Percentiles rank a stretch among this genome's conserved stretches.
phyloP scores from a whole-genome alignment of 495 filamentous ascomycete genomes.

The Peziza echinospora region DNA sequence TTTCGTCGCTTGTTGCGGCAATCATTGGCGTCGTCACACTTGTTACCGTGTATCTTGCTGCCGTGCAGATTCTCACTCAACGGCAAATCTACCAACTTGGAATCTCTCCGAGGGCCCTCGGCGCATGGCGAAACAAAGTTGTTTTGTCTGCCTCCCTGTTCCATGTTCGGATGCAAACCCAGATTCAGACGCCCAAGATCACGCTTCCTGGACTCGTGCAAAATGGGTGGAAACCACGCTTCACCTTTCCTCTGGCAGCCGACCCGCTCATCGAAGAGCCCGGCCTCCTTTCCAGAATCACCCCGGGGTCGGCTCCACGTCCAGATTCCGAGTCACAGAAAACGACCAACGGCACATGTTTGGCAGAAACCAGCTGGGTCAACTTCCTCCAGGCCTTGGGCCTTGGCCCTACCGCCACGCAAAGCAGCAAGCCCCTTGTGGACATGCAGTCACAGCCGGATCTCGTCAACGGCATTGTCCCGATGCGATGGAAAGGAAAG shows the following conservation, averaged over 20 bases:
- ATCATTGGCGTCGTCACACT: slow-evolving; percentile 7
- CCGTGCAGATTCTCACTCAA: slow-evolving; percentile 7
- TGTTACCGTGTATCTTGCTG: slow-evolving; percentile 11
- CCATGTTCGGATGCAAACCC: slow-evolving; percentile 5
- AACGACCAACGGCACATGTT: not conserved
- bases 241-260: slow-evolving; percentile 6
- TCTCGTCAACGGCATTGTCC: slow-evolving; percentile 13
- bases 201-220: slow-evolving; percentile 3
- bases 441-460: slow-evolving; percentile 10
- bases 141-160: not conserved
- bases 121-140: slow-evolving; percentile 7
- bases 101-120: slow-evolving; percentile 6
- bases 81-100: slow-evolving; percentile 9
- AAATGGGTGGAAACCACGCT: not conserved
- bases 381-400: slow-evolving; percentile 12
- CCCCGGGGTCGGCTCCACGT: too few relatives aligned
- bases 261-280: not conserved
- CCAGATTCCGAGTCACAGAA: slow-evolving; percentile 4
- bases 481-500: slow-evolving; percentile 13
- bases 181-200: slow-evolving; percentile 9
- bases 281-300: too few relatives aligned
- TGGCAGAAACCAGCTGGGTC: slow-evolving; percentile 11
- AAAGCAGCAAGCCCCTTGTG: not conserved
- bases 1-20: slow-evolving; percentile 6
- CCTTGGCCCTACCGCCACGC: not conserved